Conservation (phyloP, 331 rosid species). For the Quercus lobata region DNA sequence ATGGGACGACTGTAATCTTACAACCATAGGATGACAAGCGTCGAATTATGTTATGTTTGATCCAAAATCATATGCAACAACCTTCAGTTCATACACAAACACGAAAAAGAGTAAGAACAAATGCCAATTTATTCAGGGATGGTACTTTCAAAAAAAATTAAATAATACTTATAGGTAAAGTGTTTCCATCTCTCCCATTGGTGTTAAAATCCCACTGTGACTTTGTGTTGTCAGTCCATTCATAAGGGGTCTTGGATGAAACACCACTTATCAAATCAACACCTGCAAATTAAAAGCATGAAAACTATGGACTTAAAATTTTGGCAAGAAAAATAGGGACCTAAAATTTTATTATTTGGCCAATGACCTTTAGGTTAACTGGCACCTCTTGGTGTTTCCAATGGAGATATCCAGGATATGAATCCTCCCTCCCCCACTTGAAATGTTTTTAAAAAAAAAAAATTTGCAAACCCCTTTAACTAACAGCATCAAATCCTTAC, state of each 20-base stretch:
- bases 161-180: conserved; percentile 51
- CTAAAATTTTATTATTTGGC: too few relatives aligned
- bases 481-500: conserved; percentile 35
- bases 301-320: background rate
- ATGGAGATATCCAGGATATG: too few relatives aligned
- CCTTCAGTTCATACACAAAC: conserved; percentile 34
- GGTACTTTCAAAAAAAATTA: background rate
- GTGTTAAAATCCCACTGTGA: conserved; percentile 65
- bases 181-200: conserved; percentile 24
- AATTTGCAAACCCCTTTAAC: conserved; percentile 1
- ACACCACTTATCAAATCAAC: conserved; percentile 86
- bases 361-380: too few relatives aligned
- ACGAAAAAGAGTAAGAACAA: background rate
- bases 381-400: too few relatives aligned
- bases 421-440: background rate
- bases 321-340: background rate
- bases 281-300: conserved; percentile 40
- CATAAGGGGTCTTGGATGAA: conserved; percentile 66
- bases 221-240: conserved; percentile 68
- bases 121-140: background rate
- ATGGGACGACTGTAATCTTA: conserved; percentile 82
- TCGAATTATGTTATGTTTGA: conserved; percentile 80
- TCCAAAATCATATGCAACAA: conserved; percentile 87
- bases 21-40: conserved; percentile 78
- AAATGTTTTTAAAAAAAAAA: background rate